Evolutionary conservation across 345 rosid genomes (phyloP).

Genomic region (Brassica nigra): DNA sequence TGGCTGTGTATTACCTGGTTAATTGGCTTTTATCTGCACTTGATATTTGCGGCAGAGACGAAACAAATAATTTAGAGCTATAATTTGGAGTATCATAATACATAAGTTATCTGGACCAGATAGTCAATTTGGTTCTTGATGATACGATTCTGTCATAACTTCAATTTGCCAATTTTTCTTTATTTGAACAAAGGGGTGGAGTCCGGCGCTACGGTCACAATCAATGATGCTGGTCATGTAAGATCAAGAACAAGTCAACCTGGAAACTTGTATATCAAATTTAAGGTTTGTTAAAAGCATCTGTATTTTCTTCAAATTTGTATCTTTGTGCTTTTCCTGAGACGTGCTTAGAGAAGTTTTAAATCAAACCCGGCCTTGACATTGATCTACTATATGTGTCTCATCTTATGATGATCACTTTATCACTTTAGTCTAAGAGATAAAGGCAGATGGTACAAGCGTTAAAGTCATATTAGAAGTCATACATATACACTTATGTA

Average conservation of each 20-base stretch:
- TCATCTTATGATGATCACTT: slow-evolving; percentile 10
- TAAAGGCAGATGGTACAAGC: not conserved
- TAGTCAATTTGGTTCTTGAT: slow-evolving; percentile 7
- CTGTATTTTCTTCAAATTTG: not conserved
- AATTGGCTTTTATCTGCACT: slow-evolving; percentile 13
- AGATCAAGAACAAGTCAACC: slow-evolving; percentile 55
- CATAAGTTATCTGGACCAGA: slow-evolving; percentile 10
- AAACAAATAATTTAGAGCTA: slow-evolving; percentile 19
- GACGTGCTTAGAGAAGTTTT: not conserved
- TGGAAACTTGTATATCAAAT: slow-evolving; percentile 71
- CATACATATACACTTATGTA: not conserved
- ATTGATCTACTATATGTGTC: slow-evolving; percentile 1
- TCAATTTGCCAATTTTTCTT: slow-evolving; percentile 21
- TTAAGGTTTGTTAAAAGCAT: slow-evolving; percentile 58
- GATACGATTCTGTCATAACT: slow-evolving; percentile 2
- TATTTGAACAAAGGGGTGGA: slow-evolving; percentile 69
- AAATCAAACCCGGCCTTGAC: slow-evolving; percentile 6
- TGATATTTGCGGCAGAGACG: not conserved
- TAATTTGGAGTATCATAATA: slow-evolving; percentile 7
- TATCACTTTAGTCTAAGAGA: slow-evolving; percentile 16
- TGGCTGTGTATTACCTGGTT: not conserved
- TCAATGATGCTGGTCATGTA: slow-evolving; percentile 72
- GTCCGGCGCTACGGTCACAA: slow-evolving; percentile 74
- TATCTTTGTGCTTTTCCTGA: not conserved
- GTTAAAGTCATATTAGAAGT: not conserved